Base-by-base conservation (phyloP, 805 yeast species). In the Ogataea nonfermentans region DNA sequence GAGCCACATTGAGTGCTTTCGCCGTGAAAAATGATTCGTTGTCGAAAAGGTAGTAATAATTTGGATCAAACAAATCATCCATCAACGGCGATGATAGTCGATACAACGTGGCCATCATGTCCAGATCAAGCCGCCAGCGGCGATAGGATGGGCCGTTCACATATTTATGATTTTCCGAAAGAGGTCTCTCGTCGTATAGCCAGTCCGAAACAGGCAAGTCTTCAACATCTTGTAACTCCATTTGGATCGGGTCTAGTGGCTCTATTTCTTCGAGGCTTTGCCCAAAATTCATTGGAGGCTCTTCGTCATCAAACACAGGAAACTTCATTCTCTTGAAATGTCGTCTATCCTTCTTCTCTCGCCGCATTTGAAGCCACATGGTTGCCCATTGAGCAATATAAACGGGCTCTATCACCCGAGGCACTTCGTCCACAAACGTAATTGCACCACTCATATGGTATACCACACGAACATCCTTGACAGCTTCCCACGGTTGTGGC, bases 401-500 rank as follows among this genome's bases (percentile, higher is more conserved):
- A 1, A 89, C 81, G 0, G 97, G 96, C 55, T 86, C 95, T 12
- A 88, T 83, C 4, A 93, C 98, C 50, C 95, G 69, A 0, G 98
- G 97, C 4, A 76, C 72, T 57, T 93, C 98, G 59, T 91, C 83
- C 14, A 93, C 96, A 69, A 93, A 89, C 0, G 99, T 88, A 13
- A 93, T 83, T 10, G 99, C 97, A 17, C 99, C 99, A 0, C 93
- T 79, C 14, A 75, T 74, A 56, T 93, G 99, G 59, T 93, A 93
- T 29, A 91, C 62, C 6, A 91, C 98, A 42, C 76, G 79, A 15
- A 93, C 98, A 30, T 85, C 95, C 46, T 85, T 85, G 2, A 74
- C 67, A 37, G 78, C 76, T 59, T 93, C 98, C 99, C 99, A 93
- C 1, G 99, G 99, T 58, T 89, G 95, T 0, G 99, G 99, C 91